A percentile compares a stretch with the other conserved stretches of the same genome.
Conservation (phyloP, 768 basidiomycete species). For the Pilatotrama ljubarskyi region DNA sequence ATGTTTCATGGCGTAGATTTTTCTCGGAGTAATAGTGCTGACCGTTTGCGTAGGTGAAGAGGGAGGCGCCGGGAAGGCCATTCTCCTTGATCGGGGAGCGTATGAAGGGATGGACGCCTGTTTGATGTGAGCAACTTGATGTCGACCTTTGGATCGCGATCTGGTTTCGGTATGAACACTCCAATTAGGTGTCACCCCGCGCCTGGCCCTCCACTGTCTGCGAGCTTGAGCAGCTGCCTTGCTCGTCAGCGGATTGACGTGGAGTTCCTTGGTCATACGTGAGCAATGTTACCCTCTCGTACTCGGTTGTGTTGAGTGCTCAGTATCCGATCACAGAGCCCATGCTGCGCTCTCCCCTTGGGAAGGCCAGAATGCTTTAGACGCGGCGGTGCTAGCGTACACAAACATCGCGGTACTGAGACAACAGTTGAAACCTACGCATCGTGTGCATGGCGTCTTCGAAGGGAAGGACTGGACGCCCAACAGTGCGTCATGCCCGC, state of each 20-base stretch:
- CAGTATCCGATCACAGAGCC: slow-evolving; percentile 44
- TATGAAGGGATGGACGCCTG: slow-evolving; percentile 79
- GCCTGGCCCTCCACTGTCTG: slow-evolving; percentile 69
- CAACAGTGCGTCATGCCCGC: slow-evolving; percentile 51
- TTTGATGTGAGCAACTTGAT: slow-evolving; percentile 62
- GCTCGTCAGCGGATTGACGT: slow-evolving; percentile 61
- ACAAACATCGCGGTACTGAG: slow-evolving; percentile 76
- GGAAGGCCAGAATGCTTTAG: slow-evolving; percentile 82
- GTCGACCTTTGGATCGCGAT: too few species aligned
- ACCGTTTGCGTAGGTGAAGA: slow-evolving; percentile 61
- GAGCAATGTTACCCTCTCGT: slow-evolving; percentile 17
- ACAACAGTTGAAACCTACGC: slow-evolving; percentile 77
- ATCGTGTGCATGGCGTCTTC: slow-evolving; percentile 80
- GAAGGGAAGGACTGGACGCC: slow-evolving; percentile 74
- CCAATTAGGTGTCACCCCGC: slow-evolving; percentile 76
- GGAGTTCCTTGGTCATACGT: slow-evolving; percentile 78
- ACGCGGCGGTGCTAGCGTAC: slow-evolving; percentile 87
- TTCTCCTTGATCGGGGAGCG: slow-evolving; percentile 66
- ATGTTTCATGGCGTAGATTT: slow-evolving; percentile 5
- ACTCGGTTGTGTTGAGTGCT: too few species aligned
- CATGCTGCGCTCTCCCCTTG: slow-evolving; percentile 81
- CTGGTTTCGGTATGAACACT: too few species aligned
- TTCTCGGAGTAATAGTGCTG: background rate
- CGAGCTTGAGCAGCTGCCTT: slow-evolving; percentile 63
- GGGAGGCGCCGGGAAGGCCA: slow-evolving; percentile 71